phyloP scores from a whole-genome alignment of 2,329 filamentous ascomycete genomes.

The Fusarium kyushuense region DNA sequence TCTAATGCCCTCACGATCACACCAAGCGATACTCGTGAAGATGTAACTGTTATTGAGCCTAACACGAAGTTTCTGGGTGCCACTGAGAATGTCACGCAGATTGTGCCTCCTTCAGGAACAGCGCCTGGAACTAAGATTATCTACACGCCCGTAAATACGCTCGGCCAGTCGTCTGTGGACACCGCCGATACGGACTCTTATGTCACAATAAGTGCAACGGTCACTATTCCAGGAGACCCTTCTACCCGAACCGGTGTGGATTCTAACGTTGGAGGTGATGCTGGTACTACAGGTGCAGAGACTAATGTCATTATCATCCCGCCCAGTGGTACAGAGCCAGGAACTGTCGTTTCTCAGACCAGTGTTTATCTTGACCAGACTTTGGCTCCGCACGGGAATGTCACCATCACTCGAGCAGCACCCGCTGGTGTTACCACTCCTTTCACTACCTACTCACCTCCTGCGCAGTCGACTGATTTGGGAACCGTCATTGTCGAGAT shows the following conservation, averaged over 20 bases:
- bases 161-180: not conserved
- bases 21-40: conserved; percentile 26
- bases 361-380: conserved; percentile 37
- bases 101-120: conserved; percentile 25
- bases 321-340: conserved; percentile 36
- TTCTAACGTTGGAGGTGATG: conserved; percentile 4
- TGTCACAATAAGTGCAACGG: conserved; percentile 26
- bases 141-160: conserved; percentile 27
- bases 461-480: conserved; percentile 23
- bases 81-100: conserved; percentile 32
- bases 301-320: conserved; percentile 39
- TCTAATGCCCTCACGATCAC: conserved; percentile 26
- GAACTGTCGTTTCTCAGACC: conserved; percentile 33
- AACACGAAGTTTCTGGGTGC: conserved; percentile 32
- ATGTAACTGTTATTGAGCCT: conserved; percentile 31
- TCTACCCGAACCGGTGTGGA: conserved; percentile 16
- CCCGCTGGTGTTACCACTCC: conserved; percentile 25
- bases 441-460: conserved; percentile 29
- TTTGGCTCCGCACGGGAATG: conserved; percentile 29
- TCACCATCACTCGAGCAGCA: conserved; percentile 29
- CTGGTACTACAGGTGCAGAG: conserved; percentile 26
- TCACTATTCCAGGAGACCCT: conserved; percentile 37
- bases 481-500: conserved; percentile 33
- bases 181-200: conserved; percentile 10
- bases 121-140: conserved; percentile 30